phyloP scores from a whole-genome alignment of 345 rosid genomes.

The Gossypium raimondii region DNA sequence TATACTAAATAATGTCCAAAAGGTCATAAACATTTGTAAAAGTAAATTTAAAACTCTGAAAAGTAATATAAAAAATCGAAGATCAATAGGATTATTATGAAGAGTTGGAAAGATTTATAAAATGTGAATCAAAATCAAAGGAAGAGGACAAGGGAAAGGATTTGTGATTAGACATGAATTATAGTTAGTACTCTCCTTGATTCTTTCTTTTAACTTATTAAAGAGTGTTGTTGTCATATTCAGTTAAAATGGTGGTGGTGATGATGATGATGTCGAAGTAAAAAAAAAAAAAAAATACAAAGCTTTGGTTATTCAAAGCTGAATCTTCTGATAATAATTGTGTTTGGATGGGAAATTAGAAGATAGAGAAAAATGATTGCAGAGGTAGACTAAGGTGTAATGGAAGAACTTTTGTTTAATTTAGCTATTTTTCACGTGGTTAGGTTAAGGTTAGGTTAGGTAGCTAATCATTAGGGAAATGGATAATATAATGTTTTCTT shows the following conservation, averaged over 20 bases:
- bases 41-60: no score
- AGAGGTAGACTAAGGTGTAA: constrained; percentile 3
- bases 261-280: constrained; percentile 15
- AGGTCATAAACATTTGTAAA: no score
- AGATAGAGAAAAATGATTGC: constrained; percentile 20
- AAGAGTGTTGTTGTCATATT: background rate
- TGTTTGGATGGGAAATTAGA: constrained; percentile 16
- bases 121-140: background rate
- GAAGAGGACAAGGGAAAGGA: background rate
- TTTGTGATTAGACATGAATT: background rate
- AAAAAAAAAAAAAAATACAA: background rate
- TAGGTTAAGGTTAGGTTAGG: constrained; percentile 28
- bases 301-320: constrained; percentile 15
- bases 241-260: background rate
- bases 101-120: no score
- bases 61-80: no score
- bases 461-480: constrained; percentile 35
- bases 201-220: background rate
- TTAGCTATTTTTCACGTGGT: constrained; percentile 30
- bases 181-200: background rate
- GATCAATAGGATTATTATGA: no score
- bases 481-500: background rate
- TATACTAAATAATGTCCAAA: no score
- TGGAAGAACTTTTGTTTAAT: background rate
- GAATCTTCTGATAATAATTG: constrained; percentile 27